Conservation (phyloP, 2,329 filamentous ascomycete species). For the Venturia aucupariae region DNA sequence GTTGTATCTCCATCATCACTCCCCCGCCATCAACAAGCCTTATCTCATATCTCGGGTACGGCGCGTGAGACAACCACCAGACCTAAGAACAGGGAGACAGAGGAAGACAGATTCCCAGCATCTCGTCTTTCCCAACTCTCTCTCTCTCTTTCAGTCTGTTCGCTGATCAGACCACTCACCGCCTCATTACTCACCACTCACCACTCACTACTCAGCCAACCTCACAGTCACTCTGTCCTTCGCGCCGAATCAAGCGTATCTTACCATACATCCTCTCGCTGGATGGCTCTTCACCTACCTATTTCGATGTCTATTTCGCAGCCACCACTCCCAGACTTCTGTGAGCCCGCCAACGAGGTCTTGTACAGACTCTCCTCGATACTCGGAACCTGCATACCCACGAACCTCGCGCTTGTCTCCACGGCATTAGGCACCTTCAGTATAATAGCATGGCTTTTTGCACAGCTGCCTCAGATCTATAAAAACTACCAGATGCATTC, state of each 20-base stretch:
- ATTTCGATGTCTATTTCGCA: constrained; percentile 1
- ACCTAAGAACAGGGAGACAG: background rate
- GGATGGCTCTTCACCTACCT: constrained; percentile 1
- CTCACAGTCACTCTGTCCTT: background rate
- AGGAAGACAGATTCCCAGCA: background rate
- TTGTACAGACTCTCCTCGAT: constrained; percentile 48
- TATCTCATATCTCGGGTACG: constrained; percentile 6
- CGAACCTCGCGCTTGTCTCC: constrained; percentile 52
- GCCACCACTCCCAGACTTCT: constrained; percentile 42
- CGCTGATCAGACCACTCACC: background rate
- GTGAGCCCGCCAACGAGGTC: constrained; percentile 50
- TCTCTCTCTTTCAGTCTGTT: background rate
- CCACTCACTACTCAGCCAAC: background rate
- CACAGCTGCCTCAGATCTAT: constrained; percentile 59
- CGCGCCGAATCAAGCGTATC: background rate
- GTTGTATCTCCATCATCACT: background rate
- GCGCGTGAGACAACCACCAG: constrained; percentile 6
- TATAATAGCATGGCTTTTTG: constrained; percentile 60
- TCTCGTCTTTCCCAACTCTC: background rate
- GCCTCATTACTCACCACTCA: background rate
- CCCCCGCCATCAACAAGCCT: background rate
- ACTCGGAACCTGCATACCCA: constrained; percentile 55
- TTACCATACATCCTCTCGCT: background rate
- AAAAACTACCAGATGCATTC: constrained; percentile 57
- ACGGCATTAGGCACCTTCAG: constrained; percentile 51